A percentile compares a stretch with the other conserved stretches of the same genome.
Conservation (phyloP, 768 basidiomycete species). For the Kondoa malvinella region DNA sequence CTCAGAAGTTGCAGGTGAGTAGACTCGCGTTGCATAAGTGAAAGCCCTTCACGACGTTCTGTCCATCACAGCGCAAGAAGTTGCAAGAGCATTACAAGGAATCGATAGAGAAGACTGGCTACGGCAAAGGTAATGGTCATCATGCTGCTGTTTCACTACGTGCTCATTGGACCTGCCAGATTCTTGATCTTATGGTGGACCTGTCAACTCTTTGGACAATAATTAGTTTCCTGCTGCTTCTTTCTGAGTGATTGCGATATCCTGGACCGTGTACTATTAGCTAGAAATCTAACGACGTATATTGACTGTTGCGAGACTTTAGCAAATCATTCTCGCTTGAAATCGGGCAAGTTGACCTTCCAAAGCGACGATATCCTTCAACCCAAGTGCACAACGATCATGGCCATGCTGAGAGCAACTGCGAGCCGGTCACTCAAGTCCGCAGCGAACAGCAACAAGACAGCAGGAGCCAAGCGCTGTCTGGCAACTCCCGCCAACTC, state of each 20-base stretch:
- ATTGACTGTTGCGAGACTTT: neutral
- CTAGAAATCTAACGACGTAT: no score
- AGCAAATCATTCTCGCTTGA: neutral
- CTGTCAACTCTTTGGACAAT: neutral
- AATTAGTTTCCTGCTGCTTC: neutral
- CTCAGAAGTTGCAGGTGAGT: constrained; percentile 62
- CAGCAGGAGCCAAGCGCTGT: neutral
- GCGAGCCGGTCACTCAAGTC: neutral
- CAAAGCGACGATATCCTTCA: neutral
- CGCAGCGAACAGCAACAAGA: neutral
- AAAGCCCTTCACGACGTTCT: neutral
- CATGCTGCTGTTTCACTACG: neutral
- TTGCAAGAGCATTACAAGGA: constrained; percentile 31
- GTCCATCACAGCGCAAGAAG: constrained; percentile 42
- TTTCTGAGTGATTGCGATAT: no score
- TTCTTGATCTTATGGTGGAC: neutral
- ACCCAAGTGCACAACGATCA: neutral
- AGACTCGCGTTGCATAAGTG: neutral
- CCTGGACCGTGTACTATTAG: no score
- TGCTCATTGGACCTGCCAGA: neutral
- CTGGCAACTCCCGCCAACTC: neutral
- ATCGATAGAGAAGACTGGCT: constrained; percentile 11
- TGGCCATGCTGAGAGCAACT: neutral
- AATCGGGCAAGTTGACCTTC: neutral
- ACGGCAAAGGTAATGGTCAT: neutral